Base-by-base conservation (phyloP, 192 early-diverging fungal genomes). In the Coemansia umbellata region DNA sequence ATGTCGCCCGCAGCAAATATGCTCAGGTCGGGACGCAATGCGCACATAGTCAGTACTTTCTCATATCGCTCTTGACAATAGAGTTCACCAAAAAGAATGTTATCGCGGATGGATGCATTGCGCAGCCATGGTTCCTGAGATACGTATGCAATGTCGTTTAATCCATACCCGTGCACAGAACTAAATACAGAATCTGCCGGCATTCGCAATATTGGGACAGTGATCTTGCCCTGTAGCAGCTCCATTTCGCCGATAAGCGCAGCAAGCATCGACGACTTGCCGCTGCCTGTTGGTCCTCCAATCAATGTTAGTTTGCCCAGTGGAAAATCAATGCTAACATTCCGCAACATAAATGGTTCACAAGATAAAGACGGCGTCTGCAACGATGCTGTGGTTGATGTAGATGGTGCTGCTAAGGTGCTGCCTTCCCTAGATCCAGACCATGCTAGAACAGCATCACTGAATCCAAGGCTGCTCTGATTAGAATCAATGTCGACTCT, bases 251-350 rank as follows among this genome's bases (percentile, higher is more conserved):
- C 91, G 3, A 93, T 69, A 19, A 95, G 78, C 21, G 90, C 86
- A 14, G 83, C 59, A 0, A 95, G 63, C 50, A 97, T 36, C 9
- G 85, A 84, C n/a, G 87, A 85, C 65, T 97, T 97, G 43, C 95
- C 95, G 31, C 83, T 82, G 4, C 93, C 95, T 19, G 95, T 97
- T 21, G 89, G 80, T 3, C 94, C 94, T 47, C 84, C 85, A 40
- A 95, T 66, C 19, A 94, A 78, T n/a, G 88, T 82, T 14, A 92
- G 74, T 39, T 83, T 77, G 37, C 80, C 81, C 8, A 55, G 28
- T n/a, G 86, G 85, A 56, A 95, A 87, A 7, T 58, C 54, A 14
- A 91, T 31, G 41, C 75, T 77, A 1, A 93, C n/a, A 30, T 83
- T 68, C 27, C 52, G 66, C 11, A 92, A 79, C 21, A 61, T 53